Percentiles rank a stretch among this genome's conserved stretches.
These are phyloP conservation scores for Paraleonurus japonicus DNA, from an alignment of 257 asterid genomes.

Conservation along the genomic window DNA sequence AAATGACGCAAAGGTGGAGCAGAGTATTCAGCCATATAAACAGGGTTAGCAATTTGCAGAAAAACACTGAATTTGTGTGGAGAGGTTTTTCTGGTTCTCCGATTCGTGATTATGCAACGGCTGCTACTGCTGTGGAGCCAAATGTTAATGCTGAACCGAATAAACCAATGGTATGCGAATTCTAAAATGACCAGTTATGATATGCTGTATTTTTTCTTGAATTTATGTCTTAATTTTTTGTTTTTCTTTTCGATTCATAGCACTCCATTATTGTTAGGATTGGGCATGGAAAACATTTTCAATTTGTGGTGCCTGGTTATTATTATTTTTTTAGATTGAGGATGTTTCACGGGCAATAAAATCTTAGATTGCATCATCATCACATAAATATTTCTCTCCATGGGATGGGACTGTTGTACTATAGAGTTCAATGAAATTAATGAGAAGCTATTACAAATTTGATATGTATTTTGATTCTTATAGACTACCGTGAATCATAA, in stretches of 20 bases:
- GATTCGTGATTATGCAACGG: constrained; percentile 44
- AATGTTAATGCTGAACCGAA: constrained; percentile 20
- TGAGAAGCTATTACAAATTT: not conserved
- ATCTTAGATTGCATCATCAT: not conserved
- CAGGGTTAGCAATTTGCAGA: constrained; percentile 34
- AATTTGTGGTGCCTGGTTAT: not conserved
- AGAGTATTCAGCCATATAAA: constrained; percentile 42
- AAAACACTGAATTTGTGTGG: constrained; percentile 28
- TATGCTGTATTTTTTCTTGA: not conserved
- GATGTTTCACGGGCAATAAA: not conserved
- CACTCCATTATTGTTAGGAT: not conserved
- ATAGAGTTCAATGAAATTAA: not conserved
- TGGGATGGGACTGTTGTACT: not conserved
- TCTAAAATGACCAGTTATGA: not conserved
- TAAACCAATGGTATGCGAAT: constrained; percentile 42
- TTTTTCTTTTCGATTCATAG: not conserved
- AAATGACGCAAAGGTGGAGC: constrained; percentile 68
- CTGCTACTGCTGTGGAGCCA: constrained; percentile 55
- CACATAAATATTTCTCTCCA: not conserved
- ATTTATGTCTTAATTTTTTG: not conserved
- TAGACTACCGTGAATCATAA: not conserved
- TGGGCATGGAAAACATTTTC: not conserved
- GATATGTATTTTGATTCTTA: not conserved
- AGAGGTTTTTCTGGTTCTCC: constrained; percentile 32
- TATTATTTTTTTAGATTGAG: not conserved